Evolutionary conservation across 176 grass and related monocot species (phyloP).

Genomic region (Juncus inflexus): DNA sequence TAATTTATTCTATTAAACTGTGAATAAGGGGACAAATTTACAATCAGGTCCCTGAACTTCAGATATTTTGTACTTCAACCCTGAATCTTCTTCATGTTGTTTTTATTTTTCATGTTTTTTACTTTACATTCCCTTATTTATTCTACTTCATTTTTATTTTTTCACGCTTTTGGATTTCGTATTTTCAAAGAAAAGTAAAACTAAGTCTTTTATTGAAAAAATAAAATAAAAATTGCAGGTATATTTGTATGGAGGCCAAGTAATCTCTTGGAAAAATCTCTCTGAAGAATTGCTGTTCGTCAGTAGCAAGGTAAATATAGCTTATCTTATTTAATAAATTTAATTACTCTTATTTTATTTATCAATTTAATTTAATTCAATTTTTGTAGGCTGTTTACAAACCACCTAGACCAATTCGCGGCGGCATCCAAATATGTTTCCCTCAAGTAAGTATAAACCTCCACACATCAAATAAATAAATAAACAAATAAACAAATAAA

Average conservation of each 20-base stretch:
- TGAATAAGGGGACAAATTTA: too few relatives aligned
- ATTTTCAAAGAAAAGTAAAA: too few relatives aligned
- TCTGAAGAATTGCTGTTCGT: conserved; percentile 75
- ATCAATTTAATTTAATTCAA: neutral
- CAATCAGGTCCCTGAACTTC: too few relatives aligned
- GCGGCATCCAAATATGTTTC: conserved; percentile 51
- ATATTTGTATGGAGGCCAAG: conserved; percentile 66
- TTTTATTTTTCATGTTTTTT: too few relatives aligned
- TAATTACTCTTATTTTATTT: neutral
- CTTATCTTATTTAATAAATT: neutral
- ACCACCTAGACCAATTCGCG: conserved; percentile 40
- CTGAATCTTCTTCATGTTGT: too few relatives aligned
- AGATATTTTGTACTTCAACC: too few relatives aligned
- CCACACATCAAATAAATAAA: conserved; percentile 25
- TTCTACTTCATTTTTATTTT: too few relatives aligned
- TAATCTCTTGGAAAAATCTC: conserved; percentile 80
- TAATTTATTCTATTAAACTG: too few relatives aligned
- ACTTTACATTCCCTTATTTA: too few relatives aligned
- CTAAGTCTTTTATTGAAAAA: too few relatives aligned
- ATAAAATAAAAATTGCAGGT: conserved; percentile 28
- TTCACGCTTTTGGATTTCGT: too few relatives aligned
- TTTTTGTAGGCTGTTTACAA: conserved; percentile 41
- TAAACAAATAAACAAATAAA: conserved; percentile 14
- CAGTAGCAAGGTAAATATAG: conserved; percentile 55
- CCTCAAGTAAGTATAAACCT: conserved; percentile 40